Percentiles rank a stretch among this genome's conserved stretches.
Evolutionary conservation across 2,329 filamentous ascomycete genomes (phyloP).

Genomic region (Apiospora rasikravindrae): DNA sequence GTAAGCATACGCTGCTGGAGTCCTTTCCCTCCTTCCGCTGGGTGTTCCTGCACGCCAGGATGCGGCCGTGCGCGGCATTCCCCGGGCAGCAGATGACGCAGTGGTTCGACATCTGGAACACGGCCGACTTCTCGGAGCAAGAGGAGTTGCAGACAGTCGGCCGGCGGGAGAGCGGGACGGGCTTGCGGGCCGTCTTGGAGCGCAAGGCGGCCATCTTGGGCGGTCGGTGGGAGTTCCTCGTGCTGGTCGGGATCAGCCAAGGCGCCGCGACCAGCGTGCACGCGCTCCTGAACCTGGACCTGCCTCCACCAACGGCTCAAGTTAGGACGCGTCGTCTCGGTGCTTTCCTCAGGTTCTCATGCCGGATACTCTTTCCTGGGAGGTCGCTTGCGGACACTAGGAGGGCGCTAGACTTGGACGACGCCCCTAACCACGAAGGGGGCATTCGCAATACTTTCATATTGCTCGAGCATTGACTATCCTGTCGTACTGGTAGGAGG

Average conservation of each 20-base stretch:
- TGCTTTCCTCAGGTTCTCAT: slow-evolving; percentile 34
- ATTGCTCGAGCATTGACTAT: slow-evolving; percentile 53
- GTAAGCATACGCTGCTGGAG: slow-evolving; percentile 40
- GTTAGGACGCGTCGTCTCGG: slow-evolving; percentile 29
- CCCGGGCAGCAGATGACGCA: slow-evolving; percentile 41
- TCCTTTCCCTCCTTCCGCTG: slow-evolving; percentile 52
- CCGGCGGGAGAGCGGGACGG: slow-evolving; percentile 43
- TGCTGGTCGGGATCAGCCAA: slow-evolving; percentile 52
- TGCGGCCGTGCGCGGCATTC: slow-evolving; percentile 35
- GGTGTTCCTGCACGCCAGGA: slow-evolving; percentile 54
- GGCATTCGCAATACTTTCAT: slow-evolving; percentile 48
- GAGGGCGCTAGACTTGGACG: slow-evolving; percentile 28
- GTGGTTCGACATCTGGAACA: slow-evolving; percentile 59
- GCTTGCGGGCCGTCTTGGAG: slow-evolving; percentile 40
- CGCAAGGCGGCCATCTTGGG: slow-evolving; percentile 43
- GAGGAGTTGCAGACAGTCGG: slow-evolving; percentile 50
- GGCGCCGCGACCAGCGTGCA: slow-evolving; percentile 47
- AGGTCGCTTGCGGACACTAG: slow-evolving; percentile 27
- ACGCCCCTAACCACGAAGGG: slow-evolving; percentile 30
- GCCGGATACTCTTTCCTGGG: slow-evolving; percentile 32
- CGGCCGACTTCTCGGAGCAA: slow-evolving; percentile 43
- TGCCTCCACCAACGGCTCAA: not conserved
- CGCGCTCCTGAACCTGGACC: slow-evolving; percentile 30
- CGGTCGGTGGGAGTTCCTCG: slow-evolving; percentile 45
- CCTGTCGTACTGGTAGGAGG: slow-evolving; percentile 44